A percentile compares a stretch with the other conserved stretches of the same genome.
phyloP scores from a whole-genome alignment of 2,329 filamentous ascomycete genomes.

The Paecilomyces sp. region DNA sequence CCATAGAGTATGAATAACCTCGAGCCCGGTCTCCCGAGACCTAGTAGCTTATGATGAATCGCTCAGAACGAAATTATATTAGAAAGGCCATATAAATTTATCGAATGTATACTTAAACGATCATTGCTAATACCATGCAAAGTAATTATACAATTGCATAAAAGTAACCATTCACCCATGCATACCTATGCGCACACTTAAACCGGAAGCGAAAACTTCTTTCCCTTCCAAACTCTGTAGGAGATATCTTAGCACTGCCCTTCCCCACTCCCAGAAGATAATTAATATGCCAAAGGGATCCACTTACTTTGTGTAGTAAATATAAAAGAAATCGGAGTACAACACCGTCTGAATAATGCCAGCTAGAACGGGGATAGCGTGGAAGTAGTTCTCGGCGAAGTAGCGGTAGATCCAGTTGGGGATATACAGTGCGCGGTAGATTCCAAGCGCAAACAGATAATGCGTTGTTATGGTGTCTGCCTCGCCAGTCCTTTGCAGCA shows the following conservation, averaged over 20 bases:
- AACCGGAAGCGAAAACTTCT: neutral
- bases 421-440: slow-evolving; percentile 91
- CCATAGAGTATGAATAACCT: no score
- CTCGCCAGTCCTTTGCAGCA: slow-evolving; percentile 95
- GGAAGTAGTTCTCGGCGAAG: slow-evolving; percentile 69
- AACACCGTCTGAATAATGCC: slow-evolving; percentile 89
- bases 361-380: slow-evolving; percentile 81
- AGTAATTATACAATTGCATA: no score
- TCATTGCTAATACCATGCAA: no score
- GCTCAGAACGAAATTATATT: no score
- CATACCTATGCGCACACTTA: neutral
- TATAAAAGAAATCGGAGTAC: slow-evolving; percentile 99
- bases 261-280: neutral
- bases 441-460: slow-evolving; percentile 88
- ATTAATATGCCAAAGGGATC: neutral
- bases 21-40: no score
- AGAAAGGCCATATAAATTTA: no score
- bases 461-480: slow-evolving; percentile 99
- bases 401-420: slow-evolving; percentile 98
- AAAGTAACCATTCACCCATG: no score
- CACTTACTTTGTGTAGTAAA: slow-evolving; percentile 89
- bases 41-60: no score
- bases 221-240: neutral
- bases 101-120: no score
- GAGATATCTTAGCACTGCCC: neutral